Base-by-base conservation (phyloP, 2,329 filamentous ascomycete genomes). In the Hymenoscyphus linearis region DNA sequence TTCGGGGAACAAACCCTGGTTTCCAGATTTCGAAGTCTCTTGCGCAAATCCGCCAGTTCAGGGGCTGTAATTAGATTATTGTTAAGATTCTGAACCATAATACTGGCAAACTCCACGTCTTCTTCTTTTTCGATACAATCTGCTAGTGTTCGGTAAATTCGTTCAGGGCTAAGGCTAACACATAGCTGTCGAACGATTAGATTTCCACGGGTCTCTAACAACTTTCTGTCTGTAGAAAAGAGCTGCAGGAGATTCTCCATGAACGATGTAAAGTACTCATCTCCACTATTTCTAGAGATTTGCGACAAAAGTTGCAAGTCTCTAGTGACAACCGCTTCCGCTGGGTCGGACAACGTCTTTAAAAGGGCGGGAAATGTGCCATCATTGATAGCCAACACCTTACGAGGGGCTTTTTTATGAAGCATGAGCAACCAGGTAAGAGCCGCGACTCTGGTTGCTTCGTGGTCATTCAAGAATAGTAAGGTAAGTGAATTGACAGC, bases 81-180 rank as follows among this genome's bases (percentile, higher is more conserved):
- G 78, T 99, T 99, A 58, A 99, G 81, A 70, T 98, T 98, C 74
- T 99, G 95, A 34, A 99, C 92, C 95, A 99, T 99, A 69, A 99
- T 98, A 73, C 93, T 97, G 16, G 95, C 93, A 75, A 99, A 99
- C 74, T 99, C 96, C 50, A 99, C 86, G 73, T 99, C 95, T 76
- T 98, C 95, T 74, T 99, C 95, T 72, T 93, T 96, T 74, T 98
- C 95, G 10, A 99, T 89, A 68, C 95, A 97, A 69, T 99, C 95
- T 27, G 95, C 96, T 65, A 99, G 81, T 2, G 92, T 98, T 35
- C 95, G 86, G 72, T 98, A 99, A 62, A 99, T 99, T 53, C 93
- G 85, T 74, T 99, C 95, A 0, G 95, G 90, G 66, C 93, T 97
- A 31, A 99, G 80, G 62, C 90, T 96, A 63, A 96, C 85, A 74